Percentiles rank a stretch among this genome's conserved stretches.
Conservation (phyloP, 139 green algal species). For the Helicosporidium sp. region DNA sequence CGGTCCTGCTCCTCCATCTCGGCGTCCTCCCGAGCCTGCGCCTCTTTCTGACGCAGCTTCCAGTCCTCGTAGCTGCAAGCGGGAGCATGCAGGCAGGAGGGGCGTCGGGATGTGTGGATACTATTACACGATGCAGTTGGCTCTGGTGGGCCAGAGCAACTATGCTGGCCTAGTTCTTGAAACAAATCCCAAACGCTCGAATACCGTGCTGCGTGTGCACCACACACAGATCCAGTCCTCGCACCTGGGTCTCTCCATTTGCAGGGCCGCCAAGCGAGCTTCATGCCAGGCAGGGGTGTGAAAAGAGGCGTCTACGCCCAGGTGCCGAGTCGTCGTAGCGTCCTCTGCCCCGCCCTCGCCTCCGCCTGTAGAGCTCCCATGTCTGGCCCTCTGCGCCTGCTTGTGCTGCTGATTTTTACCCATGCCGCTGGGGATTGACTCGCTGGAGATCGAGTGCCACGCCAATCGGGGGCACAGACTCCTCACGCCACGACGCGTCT, state of each 20-base stretch:
- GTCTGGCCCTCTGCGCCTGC: constrained; percentile 7
- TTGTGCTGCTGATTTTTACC: constrained; percentile 39
- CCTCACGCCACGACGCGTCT: too few species aligned
- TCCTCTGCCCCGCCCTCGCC: constrained; percentile 2
- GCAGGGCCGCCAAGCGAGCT: constrained; percentile 26
- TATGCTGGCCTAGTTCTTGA: not conserved
- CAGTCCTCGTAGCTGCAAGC: constrained; percentile 14
- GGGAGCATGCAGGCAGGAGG: not conserved
- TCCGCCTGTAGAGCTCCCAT: not conserved
- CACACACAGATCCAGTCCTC: too few species aligned
- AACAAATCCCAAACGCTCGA: not conserved
- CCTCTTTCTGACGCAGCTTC: constrained; percentile 13
- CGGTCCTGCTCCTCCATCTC: constrained; percentile 3
- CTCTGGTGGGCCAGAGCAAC: not conserved
- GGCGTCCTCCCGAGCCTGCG: constrained; percentile 2
- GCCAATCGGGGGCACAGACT: too few species aligned
- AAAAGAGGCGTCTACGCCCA: constrained; percentile 26
- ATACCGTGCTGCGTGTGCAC: too few species aligned
- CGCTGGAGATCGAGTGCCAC: too few species aligned
- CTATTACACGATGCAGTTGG: not conserved
- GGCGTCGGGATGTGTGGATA: not conserved
- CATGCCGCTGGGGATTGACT: too few species aligned
- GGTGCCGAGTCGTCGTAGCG: not conserved
- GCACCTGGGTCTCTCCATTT: constrained; percentile 14
- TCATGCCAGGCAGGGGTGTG: constrained; percentile 38